A percentile compares a stretch with the other conserved stretches of the same genome.
Conservation (phyloP, 2,329 filamentous ascomycete genomes). For the Trichoderma koningiopsis region DNA sequence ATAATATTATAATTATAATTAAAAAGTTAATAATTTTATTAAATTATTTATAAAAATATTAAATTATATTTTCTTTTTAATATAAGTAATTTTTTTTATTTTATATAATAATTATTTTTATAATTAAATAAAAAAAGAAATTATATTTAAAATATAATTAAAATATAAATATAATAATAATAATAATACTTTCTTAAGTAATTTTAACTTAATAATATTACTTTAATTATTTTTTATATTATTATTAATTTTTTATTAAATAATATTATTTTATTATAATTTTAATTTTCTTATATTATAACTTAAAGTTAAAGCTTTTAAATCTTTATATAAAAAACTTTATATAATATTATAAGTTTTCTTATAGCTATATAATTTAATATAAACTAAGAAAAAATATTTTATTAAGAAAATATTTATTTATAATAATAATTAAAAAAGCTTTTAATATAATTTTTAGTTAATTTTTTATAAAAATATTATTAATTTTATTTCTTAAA, state of each 20-base stretch:
- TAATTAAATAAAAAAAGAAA: background rate
- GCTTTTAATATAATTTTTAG: background rate
- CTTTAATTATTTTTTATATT: background rate
- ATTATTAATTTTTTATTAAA: background rate
- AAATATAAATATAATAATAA: background rate
- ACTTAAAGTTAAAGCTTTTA: background rate
- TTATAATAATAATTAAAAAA: background rate
- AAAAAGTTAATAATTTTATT: background rate
- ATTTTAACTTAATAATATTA: background rate
- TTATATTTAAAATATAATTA: background rate
- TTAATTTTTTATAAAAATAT: no score
- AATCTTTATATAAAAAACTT: background rate
- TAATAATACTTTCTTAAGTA: background rate
- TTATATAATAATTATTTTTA: background rate
- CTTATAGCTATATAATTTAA: background rate
- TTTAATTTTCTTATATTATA: background rate
- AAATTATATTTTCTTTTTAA: background rate
- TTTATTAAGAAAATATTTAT: background rate
- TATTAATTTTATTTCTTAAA: no score
- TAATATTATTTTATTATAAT: background rate
- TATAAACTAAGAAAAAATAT: background rate
- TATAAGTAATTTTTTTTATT: background rate
- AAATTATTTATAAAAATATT: background rate
- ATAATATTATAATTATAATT: background rate
- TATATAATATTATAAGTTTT: background rate